phyloP scores from a whole-genome alignment of 164 flowering plant species.

The Brasenia schreberi region DNA sequence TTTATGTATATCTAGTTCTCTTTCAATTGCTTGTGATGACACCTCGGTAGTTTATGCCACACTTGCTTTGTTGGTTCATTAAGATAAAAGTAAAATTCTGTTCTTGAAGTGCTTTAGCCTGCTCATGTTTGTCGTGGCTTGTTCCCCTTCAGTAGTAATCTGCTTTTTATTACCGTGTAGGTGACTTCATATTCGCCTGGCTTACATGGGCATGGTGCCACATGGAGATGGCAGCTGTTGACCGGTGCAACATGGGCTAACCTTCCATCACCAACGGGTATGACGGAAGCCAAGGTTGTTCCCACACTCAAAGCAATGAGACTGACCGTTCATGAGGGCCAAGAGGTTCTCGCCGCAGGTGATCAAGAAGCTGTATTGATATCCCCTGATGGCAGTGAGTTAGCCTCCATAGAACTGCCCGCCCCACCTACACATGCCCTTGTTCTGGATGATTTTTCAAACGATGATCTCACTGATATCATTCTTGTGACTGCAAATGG shows the following conservation, averaged over 20 bases:
- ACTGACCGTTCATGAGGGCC: conserved; percentile 38
- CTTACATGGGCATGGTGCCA: conserved; percentile 79
- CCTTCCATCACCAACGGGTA: conserved; percentile 83
- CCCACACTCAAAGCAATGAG: conserved; percentile 70
- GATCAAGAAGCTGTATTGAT: conserved; percentile 82
- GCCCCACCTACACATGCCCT: conserved; percentile 79
- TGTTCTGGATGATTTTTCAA: conserved; percentile 67
- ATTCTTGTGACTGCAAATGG: conserved; percentile 78
- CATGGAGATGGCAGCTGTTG: conserved; percentile 86
- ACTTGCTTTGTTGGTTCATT: too few relatives aligned
- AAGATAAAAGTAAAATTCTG: too few relatives aligned
- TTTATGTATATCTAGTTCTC: too few relatives aligned
- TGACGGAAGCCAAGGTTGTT: conserved; percentile 42
- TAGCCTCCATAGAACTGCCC: conserved; percentile 67
- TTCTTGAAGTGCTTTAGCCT: too few relatives aligned
- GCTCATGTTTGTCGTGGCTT: too few relatives aligned
- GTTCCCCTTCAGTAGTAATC: background rate
- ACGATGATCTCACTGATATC: conserved; percentile 89
- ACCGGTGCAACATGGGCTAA: conserved; percentile 96
- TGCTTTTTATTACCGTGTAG: conserved; percentile 21
- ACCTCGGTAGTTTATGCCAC: too few relatives aligned
- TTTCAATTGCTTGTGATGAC: too few relatives aligned
- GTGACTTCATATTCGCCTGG: conserved; percentile 88
- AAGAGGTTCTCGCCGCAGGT: conserved; percentile 74
- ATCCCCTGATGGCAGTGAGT: conserved; percentile 74